phyloP scores from a whole-genome alignment of 345 rosid species.

The Ricinus communis region DNA sequence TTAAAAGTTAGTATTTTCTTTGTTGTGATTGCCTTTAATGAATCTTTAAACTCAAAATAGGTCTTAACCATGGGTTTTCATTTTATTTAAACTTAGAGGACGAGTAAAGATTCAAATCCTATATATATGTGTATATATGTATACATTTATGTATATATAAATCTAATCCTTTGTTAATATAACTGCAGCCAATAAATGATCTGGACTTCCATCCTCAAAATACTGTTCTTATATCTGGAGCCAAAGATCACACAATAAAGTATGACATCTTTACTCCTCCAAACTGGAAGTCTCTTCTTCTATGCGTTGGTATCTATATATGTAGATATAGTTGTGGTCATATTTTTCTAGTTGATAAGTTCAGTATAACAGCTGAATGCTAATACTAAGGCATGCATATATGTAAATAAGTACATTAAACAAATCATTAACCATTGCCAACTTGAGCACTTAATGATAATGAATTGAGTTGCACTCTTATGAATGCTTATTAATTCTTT shows the following conservation, averaged over 20 bases:
- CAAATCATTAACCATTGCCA: not conserved
- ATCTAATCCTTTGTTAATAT: conserved; percentile 21
- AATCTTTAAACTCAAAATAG: conserved; percentile 7
- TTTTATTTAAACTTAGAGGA: not conserved
- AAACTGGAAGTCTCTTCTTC: not conserved
- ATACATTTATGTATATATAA: no score
- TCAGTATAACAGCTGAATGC: not conserved
- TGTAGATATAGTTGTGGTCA: not conserved
- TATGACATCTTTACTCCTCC: conserved; percentile 30
- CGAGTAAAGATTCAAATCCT: not conserved
- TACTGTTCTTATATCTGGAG: conserved; percentile 64
- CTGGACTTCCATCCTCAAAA: conserved; percentile 85
- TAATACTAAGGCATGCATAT: not conserved
- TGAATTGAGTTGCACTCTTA: not conserved
- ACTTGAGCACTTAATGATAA: not conserved
- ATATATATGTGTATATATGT: not conserved
- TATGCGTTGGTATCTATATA: conserved; percentile 6
- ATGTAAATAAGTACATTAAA: not conserved
- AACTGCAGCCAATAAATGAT: conserved; percentile 72
- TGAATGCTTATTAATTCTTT: conserved; percentile 9
- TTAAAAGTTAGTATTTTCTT: not conserved
- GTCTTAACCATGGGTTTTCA: not conserved
- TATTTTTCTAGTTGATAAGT: not conserved
- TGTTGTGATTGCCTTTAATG: not conserved
- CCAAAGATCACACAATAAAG: conserved; percentile 84